phyloP scores from a whole-genome alignment of 441 rosid genomes.

The Flueggea neowawraea region DNA sequence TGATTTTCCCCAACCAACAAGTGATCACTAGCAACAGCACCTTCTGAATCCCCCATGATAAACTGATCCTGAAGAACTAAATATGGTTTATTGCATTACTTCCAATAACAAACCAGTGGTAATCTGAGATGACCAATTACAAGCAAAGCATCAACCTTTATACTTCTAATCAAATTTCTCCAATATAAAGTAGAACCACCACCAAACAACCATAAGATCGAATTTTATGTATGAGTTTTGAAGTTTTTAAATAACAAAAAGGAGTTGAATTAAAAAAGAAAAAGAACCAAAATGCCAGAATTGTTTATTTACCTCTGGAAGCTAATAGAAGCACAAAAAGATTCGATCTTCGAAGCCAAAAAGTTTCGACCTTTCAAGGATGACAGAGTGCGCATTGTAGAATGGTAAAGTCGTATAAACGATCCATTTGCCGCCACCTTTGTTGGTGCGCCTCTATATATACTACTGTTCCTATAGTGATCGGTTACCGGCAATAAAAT shows the following conservation, averaged over 20 bases:
- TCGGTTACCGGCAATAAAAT: too few relatives aligned
- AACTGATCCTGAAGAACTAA: too few relatives aligned
- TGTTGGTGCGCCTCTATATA: too few relatives aligned
- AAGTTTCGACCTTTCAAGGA: not conserved
- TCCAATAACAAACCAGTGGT: too few relatives aligned
- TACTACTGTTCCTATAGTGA: too few relatives aligned
- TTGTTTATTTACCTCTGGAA: not conserved
- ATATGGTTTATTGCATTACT: too few relatives aligned
- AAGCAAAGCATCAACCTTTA: too few relatives aligned
- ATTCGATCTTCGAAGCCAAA: too few relatives aligned
- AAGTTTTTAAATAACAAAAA: not conserved
- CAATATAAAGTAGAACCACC: not conserved
- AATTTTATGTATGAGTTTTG: not conserved
- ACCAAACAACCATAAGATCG: not conserved
- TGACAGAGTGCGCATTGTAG: not conserved
- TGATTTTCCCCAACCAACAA: too few relatives aligned
- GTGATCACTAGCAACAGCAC: too few relatives aligned
- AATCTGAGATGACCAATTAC: not conserved
- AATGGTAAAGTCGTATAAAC: not conserved
- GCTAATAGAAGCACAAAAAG: not conserved
- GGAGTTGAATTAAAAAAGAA: not conserved
- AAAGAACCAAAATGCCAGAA: not conserved
- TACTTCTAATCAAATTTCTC: not conserved
- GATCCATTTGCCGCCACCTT: too few relatives aligned
- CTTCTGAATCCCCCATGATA: too few relatives aligned